Evolutionary conservation across 352 stramenopile species (phyloP).

Genomic region (Pythium brachiatum): DNA sequence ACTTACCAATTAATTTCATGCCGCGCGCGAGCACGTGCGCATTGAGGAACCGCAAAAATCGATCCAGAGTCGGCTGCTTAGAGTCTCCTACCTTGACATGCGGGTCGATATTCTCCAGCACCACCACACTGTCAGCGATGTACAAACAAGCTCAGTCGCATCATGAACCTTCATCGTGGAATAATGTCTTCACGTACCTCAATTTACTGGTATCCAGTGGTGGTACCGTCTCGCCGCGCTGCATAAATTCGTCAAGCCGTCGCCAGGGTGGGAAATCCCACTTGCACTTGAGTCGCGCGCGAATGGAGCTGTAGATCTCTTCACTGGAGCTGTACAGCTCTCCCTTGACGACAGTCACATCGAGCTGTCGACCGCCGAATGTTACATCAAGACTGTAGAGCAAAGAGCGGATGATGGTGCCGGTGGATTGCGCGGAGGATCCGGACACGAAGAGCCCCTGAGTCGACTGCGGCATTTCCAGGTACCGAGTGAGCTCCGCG

Average conservation of each 20-base stretch:
- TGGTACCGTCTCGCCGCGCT: not conserved
- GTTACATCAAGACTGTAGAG: not conserved
- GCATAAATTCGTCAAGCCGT: conserved; percentile 1
- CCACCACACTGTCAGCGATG: conserved; percentile 5
- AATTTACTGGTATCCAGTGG: not conserved
- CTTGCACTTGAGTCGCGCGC: not conserved
- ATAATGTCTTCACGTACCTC: not conserved
- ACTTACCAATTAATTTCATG: conserved; percentile 15
- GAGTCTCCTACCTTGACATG: not conserved
- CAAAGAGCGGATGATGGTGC: not conserved
- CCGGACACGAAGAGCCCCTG: conserved; percentile 6
- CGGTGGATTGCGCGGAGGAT: not conserved
- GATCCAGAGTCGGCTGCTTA: conserved; percentile 13
- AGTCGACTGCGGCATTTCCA: not conserved
- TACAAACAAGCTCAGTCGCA: no score
- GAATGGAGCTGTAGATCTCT: conserved; percentile 3
- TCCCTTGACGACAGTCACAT: conserved; percentile 1
- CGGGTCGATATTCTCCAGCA: conserved; percentile 19
- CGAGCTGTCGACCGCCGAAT: not conserved
- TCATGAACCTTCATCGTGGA: not conserved
- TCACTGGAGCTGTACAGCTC: conserved; percentile 3
- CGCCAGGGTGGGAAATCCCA: conserved; percentile 8
- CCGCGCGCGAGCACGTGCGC: not conserved
- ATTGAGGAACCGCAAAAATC: conserved; percentile 16
- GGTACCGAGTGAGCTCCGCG: not conserved